These are phyloP conservation scores for Podosphaera leucotricha DNA, from an alignment of 2,329 filamentous ascomycete genomes.

Conservation along the genomic window DNA sequence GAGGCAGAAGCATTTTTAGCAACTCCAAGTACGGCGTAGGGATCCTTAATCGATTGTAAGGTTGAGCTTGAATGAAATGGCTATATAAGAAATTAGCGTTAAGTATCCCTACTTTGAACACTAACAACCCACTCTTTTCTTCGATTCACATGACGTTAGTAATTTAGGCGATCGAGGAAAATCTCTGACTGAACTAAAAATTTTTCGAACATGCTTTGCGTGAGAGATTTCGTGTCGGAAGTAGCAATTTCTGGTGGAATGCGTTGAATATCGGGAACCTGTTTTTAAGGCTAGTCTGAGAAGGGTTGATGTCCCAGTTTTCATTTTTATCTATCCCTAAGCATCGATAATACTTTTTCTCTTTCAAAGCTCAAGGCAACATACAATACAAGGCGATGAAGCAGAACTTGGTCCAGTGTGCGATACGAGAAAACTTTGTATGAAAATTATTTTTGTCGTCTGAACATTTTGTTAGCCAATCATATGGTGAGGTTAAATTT, in stretches of 20 bases:
- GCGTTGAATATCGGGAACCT: conserved; percentile 11
- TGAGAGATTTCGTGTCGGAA: conserved; percentile 5
- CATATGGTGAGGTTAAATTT: too few relatives aligned
- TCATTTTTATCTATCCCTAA: conserved; percentile 7
- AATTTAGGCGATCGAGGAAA: conserved; percentile 2
- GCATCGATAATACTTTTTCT: background rate
- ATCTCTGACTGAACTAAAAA: conserved; percentile 4
- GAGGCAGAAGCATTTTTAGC: conserved; percentile 53
- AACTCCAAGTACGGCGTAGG: conserved; percentile 72
- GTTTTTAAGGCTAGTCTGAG: conserved; percentile 13
- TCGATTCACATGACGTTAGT: background rate
- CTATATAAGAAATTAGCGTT: conserved; percentile 6
- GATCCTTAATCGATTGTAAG: conserved; percentile 33
- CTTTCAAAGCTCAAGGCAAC: too few relatives aligned
- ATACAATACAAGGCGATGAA: too few relatives aligned
- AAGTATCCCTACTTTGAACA: background rate
- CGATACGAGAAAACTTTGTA: too few relatives aligned
- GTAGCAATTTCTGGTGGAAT: conserved; percentile 7
- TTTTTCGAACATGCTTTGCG: conserved; percentile 6
- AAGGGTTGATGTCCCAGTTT: conserved; percentile 13
- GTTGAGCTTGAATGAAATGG: conserved; percentile 14
- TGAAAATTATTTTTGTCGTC: too few relatives aligned
- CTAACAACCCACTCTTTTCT: conserved; percentile 9
- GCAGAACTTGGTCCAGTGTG: too few relatives aligned
- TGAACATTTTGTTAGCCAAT: too few relatives aligned